Evolutionary conservation across 225 moss, liverwort and hornwort genomes (phyloP).

Genomic region (Physcomitrium patens): DNA sequence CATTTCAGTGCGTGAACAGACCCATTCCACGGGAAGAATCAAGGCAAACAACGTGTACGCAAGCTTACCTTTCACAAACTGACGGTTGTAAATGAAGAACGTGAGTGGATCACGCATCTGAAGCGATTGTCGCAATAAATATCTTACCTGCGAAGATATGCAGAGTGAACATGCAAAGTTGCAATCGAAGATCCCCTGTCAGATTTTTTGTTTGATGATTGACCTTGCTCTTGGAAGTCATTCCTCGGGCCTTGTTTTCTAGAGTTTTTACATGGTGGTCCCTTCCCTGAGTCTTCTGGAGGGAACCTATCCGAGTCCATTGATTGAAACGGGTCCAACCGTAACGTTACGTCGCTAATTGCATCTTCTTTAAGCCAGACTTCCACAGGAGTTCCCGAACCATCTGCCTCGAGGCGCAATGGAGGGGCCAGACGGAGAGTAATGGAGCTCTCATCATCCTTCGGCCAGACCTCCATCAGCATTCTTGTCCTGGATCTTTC

Average conservation of each 20-base stretch:
- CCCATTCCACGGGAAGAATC: background rate
- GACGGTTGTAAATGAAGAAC: conserved; percentile 4
- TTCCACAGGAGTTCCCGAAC: conserved; percentile 50
- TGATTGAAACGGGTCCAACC: conserved; percentile 51
- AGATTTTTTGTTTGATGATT: conserved; percentile 48
- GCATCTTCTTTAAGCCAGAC: conserved; percentile 61
- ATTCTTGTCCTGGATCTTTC: conserved; percentile 51
- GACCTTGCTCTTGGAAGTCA: conserved; percentile 57
- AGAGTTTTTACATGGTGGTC: conserved; percentile 44
- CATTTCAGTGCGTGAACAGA: conserved; percentile 14
- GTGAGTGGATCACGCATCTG: conserved; percentile 8
- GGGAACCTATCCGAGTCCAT: conserved; percentile 39
- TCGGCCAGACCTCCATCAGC: conserved; percentile 60
- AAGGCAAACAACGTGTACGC: conserved; percentile 15
- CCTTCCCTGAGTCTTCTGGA: conserved; percentile 42
- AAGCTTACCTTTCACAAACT: conserved; percentile 14
- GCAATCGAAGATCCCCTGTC: conserved; percentile 46
- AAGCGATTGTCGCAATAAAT: conserved; percentile 14
- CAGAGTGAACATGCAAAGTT: conserved; percentile 55
- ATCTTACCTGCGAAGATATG: conserved; percentile 48
- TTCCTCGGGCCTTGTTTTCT: conserved; percentile 47
- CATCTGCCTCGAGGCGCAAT: conserved; percentile 53
- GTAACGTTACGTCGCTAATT: conserved; percentile 48
- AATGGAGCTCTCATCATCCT: conserved; percentile 65
- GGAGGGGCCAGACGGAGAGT: conserved; percentile 57